Evolutionary conservation across 2,329 filamentous ascomycete species (phyloP).

Genomic region (Blumeriella jaapii): DNA sequence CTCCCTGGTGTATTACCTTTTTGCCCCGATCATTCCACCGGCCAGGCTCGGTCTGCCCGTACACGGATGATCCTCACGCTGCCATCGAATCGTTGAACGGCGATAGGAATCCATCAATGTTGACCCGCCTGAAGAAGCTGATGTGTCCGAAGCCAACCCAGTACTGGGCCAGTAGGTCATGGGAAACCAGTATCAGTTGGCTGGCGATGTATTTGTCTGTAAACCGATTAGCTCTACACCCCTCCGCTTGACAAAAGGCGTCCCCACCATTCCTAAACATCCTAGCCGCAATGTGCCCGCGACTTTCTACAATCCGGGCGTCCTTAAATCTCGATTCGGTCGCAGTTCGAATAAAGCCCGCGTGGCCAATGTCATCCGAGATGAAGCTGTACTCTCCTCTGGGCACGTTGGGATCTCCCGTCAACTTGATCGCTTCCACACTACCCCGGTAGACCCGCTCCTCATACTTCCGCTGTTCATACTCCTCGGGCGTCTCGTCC

Average conservation of each 20-base stretch:
- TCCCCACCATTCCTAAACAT: conserved; percentile 61
- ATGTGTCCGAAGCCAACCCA: conserved; percentile 58
- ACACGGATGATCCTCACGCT: not conserved
- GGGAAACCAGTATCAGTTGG: conserved; percentile 67
- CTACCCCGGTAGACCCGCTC: conserved; percentile 49
- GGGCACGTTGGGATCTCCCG: conserved; percentile 82
- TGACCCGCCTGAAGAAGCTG: conserved; percentile 47
- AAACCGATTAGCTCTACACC: conserved; percentile 18
- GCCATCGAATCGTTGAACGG: conserved; percentile 3
- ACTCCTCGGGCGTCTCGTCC: conserved; percentile 36
- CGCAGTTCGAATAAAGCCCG: conserved; percentile 51
- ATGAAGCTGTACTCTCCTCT: conserved; percentile 76
- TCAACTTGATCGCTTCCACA: conserved; percentile 79
- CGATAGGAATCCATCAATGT: conserved; percentile 41
- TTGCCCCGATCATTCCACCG: too few species aligned
- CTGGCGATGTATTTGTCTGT: conserved; percentile 64
- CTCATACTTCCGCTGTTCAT: conserved; percentile 33
- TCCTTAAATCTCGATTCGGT: conserved; percentile 61
- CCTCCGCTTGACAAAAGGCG: conserved; percentile 1
- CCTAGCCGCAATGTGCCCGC: conserved; percentile 64
- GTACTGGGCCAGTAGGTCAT: conserved; percentile 68
- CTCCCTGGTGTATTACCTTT: too few species aligned
- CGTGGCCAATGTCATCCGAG: conserved; percentile 61
- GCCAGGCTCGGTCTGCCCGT: too few species aligned
- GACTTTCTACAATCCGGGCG: conserved; percentile 59